These are phyloP conservation scores for Agrocybe praecox DNA, from an alignment of 768 basidiomycete genomes.

Conservation along the genomic window DNA sequence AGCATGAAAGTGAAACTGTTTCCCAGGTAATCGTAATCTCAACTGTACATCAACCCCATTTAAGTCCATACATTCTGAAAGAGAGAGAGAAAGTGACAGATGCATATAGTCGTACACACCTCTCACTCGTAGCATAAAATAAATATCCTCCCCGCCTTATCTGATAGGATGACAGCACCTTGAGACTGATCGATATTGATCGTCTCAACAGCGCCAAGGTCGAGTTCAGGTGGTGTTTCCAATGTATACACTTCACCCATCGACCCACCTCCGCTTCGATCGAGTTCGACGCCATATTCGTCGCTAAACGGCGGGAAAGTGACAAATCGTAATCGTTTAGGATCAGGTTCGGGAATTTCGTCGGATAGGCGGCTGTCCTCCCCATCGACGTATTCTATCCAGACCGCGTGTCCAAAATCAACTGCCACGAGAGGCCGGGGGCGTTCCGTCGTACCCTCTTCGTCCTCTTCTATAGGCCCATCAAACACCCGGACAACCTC, in stretches of 20 bases:
- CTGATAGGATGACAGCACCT: conserved; percentile 70
- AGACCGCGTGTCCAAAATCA: conserved; percentile 87
- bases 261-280: conserved; percentile 14
- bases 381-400: conserved; percentile 60
- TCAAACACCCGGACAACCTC: conserved; percentile 72
- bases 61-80: neutral
- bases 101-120: neutral
- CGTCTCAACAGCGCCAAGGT: conserved; percentile 68
- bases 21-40: neutral
- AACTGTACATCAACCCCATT: neutral
- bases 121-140: conserved; percentile 64
- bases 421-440: conserved; percentile 78
- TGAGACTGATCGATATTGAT: conserved; percentile 81
- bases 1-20: neutral
- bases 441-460: conserved; percentile 40
- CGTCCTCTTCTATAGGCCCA: conserved; percentile 38
- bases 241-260: conserved; percentile 60
- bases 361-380: conserved; percentile 8
- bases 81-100: neutral
- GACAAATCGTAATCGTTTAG: conserved; percentile 67
- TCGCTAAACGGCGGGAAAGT: conserved; percentile 63
- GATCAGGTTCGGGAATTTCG: conserved; percentile 28
- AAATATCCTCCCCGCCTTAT: conserved; percentile 70
- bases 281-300: conserved; percentile 26
- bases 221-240: conserved; percentile 63